Conservation (phyloP, 768 basidiomycete genomes). For the Lactarius deliciosus region DNA sequence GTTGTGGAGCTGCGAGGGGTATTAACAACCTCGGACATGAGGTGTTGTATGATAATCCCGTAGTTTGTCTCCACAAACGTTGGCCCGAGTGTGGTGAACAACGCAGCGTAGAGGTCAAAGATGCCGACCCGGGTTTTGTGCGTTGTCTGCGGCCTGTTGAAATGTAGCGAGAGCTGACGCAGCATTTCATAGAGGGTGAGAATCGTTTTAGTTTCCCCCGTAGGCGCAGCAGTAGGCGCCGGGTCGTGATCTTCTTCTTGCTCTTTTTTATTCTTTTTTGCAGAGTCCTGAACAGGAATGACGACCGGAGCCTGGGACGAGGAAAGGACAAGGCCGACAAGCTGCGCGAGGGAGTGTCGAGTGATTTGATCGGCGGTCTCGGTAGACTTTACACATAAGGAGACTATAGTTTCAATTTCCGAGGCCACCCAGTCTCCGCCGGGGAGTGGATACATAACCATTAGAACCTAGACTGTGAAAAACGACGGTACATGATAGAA, state of each 20-base stretch:
- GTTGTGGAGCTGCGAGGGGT: constrained; percentile 52
- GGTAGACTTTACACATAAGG: constrained; percentile 65
- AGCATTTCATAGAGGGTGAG: constrained; percentile 81
- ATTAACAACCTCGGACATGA: constrained; percentile 75
- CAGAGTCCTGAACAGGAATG: constrained; percentile 44
- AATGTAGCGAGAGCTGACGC: constrained; percentile 69
- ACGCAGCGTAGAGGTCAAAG: constrained; percentile 82
- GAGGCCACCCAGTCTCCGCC: constrained; percentile 53
- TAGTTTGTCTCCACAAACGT: constrained; percentile 84
- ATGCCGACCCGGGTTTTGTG: constrained; percentile 80
- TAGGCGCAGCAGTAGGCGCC: constrained; percentile 44
- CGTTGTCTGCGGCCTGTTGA: constrained; percentile 69
- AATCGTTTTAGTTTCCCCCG: constrained; percentile 65
- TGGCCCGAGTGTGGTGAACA: constrained; percentile 73
- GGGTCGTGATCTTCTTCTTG: constrained; percentile 61
- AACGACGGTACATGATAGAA: constrained; percentile 9
- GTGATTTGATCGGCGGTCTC: constrained; percentile 85
- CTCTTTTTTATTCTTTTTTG: constrained; percentile 64
- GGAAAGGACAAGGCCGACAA: constrained; percentile 82
- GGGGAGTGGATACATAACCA: constrained; percentile 59
- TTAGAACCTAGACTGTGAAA: constrained; percentile 45
- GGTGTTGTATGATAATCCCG: constrained; percentile 69
- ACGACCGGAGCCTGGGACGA: constrained; percentile 73
- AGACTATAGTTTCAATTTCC: constrained; percentile 78
- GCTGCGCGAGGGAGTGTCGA: constrained; percentile 71